phyloP scores from a whole-genome alignment of 176 grass and related monocot species.

The Bromus sterilis region DNA sequence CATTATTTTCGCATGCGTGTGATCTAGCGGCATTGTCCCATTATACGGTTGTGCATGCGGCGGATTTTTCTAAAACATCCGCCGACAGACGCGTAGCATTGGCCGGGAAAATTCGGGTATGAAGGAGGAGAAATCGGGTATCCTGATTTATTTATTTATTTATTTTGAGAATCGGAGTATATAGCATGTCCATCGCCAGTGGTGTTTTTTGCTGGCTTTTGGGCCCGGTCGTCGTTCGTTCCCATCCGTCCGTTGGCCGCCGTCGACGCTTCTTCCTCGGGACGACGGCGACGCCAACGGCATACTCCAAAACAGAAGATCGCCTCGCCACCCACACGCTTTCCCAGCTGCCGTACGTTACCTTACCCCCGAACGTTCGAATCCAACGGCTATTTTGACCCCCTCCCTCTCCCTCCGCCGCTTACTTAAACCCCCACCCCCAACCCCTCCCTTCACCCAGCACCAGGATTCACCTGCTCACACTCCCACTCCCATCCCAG shows the following conservation, averaged over 20 bases:
- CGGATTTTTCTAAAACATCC: too few species aligned
- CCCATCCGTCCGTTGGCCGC: not conserved
- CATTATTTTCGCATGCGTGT: too few species aligned
- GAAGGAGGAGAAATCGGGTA: too few species aligned
- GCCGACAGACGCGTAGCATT: too few species aligned
- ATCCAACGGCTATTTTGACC: conserved; percentile 21
- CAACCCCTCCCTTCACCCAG: not conserved
- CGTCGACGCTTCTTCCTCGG: not conserved
- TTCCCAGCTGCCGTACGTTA: too few species aligned
- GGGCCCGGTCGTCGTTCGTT: too few species aligned
- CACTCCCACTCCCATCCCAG: not conserved
- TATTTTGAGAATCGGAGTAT: too few species aligned
- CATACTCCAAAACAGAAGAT: not conserved
- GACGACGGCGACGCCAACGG: not conserved
- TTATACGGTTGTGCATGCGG: too few species aligned
- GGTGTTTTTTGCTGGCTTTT: not conserved
- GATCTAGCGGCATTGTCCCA: too few species aligned
- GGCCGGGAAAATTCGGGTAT: too few species aligned
- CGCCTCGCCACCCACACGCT: not conserved
- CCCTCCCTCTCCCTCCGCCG: not conserved
- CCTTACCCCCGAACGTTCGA: conserved; percentile 19
- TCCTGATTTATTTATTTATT: too few species aligned
- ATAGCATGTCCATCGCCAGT: too few species aligned
- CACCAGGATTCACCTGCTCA: not conserved
- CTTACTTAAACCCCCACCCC: not conserved